Evolutionary conservation across 768 basidiomycete species (phyloP), one percentile per base, ranked within the genome.

Genomic region (Trametes punicea): DNA sequence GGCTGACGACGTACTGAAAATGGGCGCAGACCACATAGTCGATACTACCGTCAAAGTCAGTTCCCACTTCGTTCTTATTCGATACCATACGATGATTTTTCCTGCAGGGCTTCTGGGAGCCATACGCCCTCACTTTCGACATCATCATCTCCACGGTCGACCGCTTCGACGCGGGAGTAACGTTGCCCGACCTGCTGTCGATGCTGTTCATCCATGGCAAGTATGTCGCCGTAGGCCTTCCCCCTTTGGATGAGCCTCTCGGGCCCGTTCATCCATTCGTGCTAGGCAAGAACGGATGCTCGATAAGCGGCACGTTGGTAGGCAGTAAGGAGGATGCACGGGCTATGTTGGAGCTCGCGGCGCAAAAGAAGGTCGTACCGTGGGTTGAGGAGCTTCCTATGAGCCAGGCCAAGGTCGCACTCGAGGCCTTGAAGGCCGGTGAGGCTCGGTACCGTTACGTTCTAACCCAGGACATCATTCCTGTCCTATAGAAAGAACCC

Each of bases 331-430:
- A 75, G 49, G 84, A 85, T 63, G 77, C 73, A 15, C 50, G 73
- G 16, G 75, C 77, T 51, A 87, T 86, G 84, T 74, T 85, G 44
- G 67, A 80, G 49, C 75, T 87, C 34, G 82, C 81, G 1, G 76
- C 75, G 11, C 72, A 79, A 58, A 80, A 85, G 68, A 70, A 73
- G 1, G 69, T 86, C 59, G 74, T 76, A 62, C 75, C 77, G 11
- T 81, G 69, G 67, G 69, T 68, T 61, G 69, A 70, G 53, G 73
- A 75, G 62, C 53, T 77, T 34, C 75, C 75, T n/a, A 76, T 82
- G 80, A 74, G 71, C 58, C 70, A 80, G 18, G 75, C 72, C 5
- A 71, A 67, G 44, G 71, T 77, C 64, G 82, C 81, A 0, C 74
- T 84, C 38, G 67, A 74, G 51, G 70, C 70, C 20, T 71, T 85